Percentiles rank a stretch among this genome's conserved stretches.
These are phyloP conservation scores for Earliella scabrosa DNA, from an alignment of 1,284 basidiomycete species.

Conservation along the genomic window DNA sequence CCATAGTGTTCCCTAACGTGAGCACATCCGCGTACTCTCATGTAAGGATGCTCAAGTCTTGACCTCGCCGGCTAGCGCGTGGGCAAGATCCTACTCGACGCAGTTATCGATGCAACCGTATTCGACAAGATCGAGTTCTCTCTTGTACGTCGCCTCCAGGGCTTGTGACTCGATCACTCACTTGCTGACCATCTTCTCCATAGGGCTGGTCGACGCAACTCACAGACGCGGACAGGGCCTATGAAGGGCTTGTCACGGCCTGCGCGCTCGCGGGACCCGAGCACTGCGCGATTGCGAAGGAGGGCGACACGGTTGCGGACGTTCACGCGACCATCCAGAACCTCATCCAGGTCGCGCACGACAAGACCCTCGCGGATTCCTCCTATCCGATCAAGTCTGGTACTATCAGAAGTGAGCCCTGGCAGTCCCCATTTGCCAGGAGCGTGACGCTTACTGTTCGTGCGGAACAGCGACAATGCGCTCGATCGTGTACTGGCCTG, in stretches of 20 bases:
- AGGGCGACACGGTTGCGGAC: not conserved
- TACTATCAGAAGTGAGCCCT: slow-evolving; percentile 1
- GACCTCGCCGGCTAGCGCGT: slow-evolving; percentile 15
- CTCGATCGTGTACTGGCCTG: no score
- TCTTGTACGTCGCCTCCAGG: not conserved
- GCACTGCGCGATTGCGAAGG: slow-evolving; percentile 2
- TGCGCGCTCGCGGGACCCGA: slow-evolving; percentile 16
- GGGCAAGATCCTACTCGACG: slow-evolving; percentile 20
- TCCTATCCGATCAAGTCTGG: slow-evolving; percentile 9
- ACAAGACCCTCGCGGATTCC: not conserved
- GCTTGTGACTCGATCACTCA: no score
- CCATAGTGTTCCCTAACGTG: slow-evolving; percentile 20
- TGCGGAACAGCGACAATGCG: no score
- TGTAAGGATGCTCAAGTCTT: not conserved
- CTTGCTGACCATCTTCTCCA: not conserved
- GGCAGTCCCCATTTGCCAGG: not conserved
- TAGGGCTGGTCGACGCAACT: not conserved
- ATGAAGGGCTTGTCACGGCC: slow-evolving; percentile 7
- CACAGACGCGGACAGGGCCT: slow-evolving; percentile 6
- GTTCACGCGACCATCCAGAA: slow-evolving; percentile 5
- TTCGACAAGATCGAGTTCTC: not conserved
- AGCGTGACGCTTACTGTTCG: not conserved
- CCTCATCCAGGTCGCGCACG: slow-evolving; percentile 3
- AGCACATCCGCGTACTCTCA: not conserved
- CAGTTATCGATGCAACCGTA: slow-evolving; percentile 7